phyloP scores from a whole-genome alignment of 2,329 filamentous ascomycete species.

The Ambrosiella xylebori region DNA sequence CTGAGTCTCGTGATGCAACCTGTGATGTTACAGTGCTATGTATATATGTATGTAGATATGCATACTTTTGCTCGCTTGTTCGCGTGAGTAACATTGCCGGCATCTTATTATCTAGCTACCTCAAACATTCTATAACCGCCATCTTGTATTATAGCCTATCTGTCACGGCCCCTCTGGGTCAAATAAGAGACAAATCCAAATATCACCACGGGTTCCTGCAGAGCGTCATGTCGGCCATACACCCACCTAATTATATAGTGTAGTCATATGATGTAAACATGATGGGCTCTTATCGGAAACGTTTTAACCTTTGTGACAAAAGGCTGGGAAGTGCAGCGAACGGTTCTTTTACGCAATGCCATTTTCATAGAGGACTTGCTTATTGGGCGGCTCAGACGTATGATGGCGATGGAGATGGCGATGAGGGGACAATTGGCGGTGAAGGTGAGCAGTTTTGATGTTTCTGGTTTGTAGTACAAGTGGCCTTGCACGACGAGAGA shows the following conservation, averaged over 20 bases:
- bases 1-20: no score
- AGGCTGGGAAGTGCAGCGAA: neutral
- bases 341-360: neutral
- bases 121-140: neutral
- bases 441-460: neutral
- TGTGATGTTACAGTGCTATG: no score
- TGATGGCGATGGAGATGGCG: neutral
- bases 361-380: neutral
- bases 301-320: no score
- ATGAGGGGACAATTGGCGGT: no score
- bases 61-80: no score
- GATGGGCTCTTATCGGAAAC: neutral
- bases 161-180: neutral
- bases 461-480: neutral
- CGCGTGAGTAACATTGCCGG: no score
- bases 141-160: neutral
- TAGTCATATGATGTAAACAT: neutral
- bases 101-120: neutral
- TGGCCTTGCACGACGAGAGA: neutral
- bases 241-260: neutral
- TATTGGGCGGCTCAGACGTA: neutral
- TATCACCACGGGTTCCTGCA: neutral
- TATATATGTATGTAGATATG: no score
- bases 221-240: neutral
- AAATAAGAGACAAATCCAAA: neutral